A percentile compares a stretch with the other conserved stretches of the same genome.
Evolutionary conservation across 345 rosid genomes (phyloP).

Genomic region (Excoecaria agallocha): DNA sequence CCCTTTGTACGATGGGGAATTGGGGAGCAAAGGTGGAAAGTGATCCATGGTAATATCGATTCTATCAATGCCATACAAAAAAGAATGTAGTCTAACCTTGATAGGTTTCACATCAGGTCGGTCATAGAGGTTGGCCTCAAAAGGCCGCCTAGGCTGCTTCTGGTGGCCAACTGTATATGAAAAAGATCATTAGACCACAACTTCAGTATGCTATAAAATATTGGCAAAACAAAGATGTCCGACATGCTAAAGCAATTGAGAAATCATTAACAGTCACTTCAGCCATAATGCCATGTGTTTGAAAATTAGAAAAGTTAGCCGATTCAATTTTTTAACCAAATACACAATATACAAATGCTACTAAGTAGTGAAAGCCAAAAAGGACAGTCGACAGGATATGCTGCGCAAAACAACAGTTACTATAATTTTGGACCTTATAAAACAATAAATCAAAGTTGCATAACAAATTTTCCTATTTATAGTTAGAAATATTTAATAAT

Average conservation of each 20-base stretch:
- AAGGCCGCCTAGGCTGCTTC: conserved; percentile 41
- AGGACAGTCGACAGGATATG: neutral
- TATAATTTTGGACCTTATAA: neutral
- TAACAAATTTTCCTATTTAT: neutral
- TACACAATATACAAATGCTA: neutral
- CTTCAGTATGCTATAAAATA: neutral
- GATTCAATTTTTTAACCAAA: neutral
- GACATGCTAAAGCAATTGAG: conserved; percentile 3
- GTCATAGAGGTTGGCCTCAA: conserved; percentile 56
- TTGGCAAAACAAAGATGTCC: neutral
- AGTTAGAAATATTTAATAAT: neutral
- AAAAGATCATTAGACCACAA: conserved; percentile 5
- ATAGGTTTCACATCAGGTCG: conserved; percentile 42
- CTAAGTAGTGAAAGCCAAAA: neutral
- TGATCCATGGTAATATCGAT: too few species aligned
- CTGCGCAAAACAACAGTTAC: neutral
- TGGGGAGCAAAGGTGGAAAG: neutral
- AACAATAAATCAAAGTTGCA: neutral
- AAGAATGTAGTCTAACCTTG: conserved; percentile 46
- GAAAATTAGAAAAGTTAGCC: neutral
- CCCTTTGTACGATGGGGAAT: neutral
- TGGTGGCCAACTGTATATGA: conserved; percentile 42
- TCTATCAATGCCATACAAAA: neutral
- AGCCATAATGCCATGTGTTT: neutral
- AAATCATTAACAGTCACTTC: neutral